These are phyloP conservation scores for Ichthyophthirius multifiliis DNA, from an alignment of 169 alveolate species.

Conservation along the genomic window DNA sequence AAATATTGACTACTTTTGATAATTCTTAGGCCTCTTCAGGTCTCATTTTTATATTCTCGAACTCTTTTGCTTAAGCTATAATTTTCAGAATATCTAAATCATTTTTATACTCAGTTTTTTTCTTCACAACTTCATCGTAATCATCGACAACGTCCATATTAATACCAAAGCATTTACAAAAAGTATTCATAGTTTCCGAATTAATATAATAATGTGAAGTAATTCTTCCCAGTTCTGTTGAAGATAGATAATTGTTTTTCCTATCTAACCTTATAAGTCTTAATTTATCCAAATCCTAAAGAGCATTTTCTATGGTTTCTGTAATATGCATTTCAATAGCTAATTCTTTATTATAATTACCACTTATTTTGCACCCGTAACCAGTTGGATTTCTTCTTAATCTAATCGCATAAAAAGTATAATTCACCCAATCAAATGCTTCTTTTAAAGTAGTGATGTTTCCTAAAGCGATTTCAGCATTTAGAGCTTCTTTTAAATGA, in stretches of 20 bases:
- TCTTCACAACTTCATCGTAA: slow-evolving; percentile 24
- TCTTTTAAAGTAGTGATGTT: slow-evolving; percentile 79
- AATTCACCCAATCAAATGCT: slow-evolving; percentile 84
- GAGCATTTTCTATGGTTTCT: slow-evolving; percentile 60
- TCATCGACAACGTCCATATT: not conserved
- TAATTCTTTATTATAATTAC: slow-evolving; percentile 49
- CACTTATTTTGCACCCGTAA: slow-evolving; percentile 62
- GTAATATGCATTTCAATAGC: slow-evolving; percentile 44
- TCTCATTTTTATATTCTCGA: slow-evolving; percentile 77
- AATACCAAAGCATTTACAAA: slow-evolving; percentile 36
- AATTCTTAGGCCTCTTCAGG: slow-evolving; percentile 88
- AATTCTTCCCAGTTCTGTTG: slow-evolving; percentile 90
- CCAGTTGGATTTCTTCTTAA: slow-evolving; percentile 69
- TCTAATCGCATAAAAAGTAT: slow-evolving; percentile 75
- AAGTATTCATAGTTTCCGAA: slow-evolving; percentile 72
- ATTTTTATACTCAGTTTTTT: slow-evolving; percentile 38
- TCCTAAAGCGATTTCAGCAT: slow-evolving; percentile 88
- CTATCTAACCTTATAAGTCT: slow-evolving; percentile 77
- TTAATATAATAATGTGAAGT: slow-evolving; percentile 89
- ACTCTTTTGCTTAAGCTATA: slow-evolving; percentile 82
- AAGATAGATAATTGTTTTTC: slow-evolving; percentile 59
- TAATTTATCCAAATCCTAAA: slow-evolving; percentile 51
- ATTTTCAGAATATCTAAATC: slow-evolving; percentile 57
- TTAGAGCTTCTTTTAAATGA: slow-evolving; percentile 74
- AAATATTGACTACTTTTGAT: slow-evolving; percentile 41